Percentiles rank a stretch among this genome's conserved stretches.
Conservation (phyloP, 257 asterid genomes). For the Gardenia jasminoides region DNA sequence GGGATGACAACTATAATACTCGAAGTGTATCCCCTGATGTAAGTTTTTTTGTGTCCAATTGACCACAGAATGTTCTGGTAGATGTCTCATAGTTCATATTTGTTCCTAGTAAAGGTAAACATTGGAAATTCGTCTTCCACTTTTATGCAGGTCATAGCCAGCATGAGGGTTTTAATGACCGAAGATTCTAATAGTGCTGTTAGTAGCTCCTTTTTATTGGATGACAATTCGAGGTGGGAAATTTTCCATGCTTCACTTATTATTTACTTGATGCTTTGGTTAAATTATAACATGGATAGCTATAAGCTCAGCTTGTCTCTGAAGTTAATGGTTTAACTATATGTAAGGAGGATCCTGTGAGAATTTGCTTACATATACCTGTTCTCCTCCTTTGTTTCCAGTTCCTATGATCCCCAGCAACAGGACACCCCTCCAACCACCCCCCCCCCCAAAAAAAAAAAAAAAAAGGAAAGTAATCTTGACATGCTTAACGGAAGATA, state of each 20-base stretch:
- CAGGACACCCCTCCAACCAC: too few relatives aligned
- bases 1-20: constrained; percentile 96
- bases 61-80: not conserved
- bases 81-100: not conserved
- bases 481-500: not conserved
- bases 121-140: not conserved
- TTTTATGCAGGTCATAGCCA: constrained; percentile 72
- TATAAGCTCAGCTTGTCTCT: not conserved
- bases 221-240: constrained; percentile 81
- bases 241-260: not conserved
- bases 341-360: not conserved
- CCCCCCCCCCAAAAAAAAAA: too few relatives aligned
- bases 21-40: constrained; percentile 91
- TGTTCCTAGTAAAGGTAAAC: not conserved
- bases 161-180: constrained; percentile 96
- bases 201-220: constrained; percentile 86
- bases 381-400: too few relatives aligned
- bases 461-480: too few relatives aligned
- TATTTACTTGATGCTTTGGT: not conserved
- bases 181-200: constrained; percentile 85
- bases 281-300: not conserved
- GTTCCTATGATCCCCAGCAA: too few relatives aligned
- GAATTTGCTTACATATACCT: too few relatives aligned
- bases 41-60: constrained; percentile 26
- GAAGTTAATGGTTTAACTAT: not conserved